phyloP scores from a whole-genome alignment of 2,329 filamentous ascomycete genomes.

The Penicillium paneum region DNA sequence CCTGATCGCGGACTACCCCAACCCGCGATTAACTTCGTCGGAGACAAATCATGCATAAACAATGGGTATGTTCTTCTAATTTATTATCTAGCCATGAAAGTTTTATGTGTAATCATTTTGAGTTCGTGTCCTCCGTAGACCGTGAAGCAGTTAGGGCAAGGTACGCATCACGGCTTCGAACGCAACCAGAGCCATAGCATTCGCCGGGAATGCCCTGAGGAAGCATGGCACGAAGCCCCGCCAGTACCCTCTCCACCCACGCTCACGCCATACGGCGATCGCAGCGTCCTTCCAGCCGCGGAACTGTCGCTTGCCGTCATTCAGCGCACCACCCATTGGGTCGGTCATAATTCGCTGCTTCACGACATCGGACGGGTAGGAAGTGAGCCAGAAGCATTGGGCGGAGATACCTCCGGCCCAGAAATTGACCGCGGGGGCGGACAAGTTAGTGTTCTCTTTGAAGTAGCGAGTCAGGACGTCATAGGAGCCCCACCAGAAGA shows the following conservation, averaged over 20 bases:
- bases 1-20: slow-evolving; percentile 1
- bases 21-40: neutral
- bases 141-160: slow-evolving; percentile 33
- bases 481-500: slow-evolving; percentile 98
- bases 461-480: slow-evolving; percentile 74
- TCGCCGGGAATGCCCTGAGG: slow-evolving; percentile 88
- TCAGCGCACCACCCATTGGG: slow-evolving; percentile 67
- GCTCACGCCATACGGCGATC: slow-evolving; percentile 69
- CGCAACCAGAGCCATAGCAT: slow-evolving; percentile 86
- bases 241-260: slow-evolving; percentile 80
- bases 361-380: slow-evolving; percentile 87
- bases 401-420: slow-evolving; percentile 93
- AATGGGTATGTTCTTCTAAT: neutral
- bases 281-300: slow-evolving; percentile 77
- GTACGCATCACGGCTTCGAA: slow-evolving; percentile 87
- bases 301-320: slow-evolving; percentile 67
- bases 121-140: slow-evolving; percentile 1
- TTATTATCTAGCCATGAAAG: neutral
- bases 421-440: slow-evolving; percentile 83
- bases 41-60: neutral
- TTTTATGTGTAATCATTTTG: neutral
- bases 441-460: slow-evolving; percentile 64
- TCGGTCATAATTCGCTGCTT: slow-evolving; percentile 99
- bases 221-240: slow-evolving; percentile 93
- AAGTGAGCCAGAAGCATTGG: slow-evolving; percentile 90